Percentiles rank a stretch among this genome's conserved stretches.
These are phyloP conservation scores for Dothidotthia symphoricarpi DNA, from an alignment of 2,329 filamentous ascomycete species.

Conservation along the genomic window DNA sequence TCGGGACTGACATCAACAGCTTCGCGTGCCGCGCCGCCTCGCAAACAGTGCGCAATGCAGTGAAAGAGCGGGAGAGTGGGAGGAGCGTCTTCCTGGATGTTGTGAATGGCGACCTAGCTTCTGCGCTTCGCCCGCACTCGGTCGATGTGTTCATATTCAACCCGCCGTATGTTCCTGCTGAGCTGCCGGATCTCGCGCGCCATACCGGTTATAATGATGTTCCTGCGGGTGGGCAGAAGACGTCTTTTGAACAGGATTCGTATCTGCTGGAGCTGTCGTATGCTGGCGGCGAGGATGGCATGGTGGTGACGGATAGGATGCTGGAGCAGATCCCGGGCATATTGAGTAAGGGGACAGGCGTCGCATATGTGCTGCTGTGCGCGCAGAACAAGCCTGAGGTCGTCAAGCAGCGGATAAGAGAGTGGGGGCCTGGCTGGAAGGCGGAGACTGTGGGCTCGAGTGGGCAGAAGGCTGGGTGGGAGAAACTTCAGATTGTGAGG, in stretches of 20 bases:
- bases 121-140: conserved; percentile 56
- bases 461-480: conserved; percentile 88
- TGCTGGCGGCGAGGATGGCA: conserved; percentile 83
- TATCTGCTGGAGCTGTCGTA: conserved; percentile 83
- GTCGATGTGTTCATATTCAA: conserved; percentile 94
- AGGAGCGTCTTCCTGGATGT: conserved; percentile 60
- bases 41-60: conserved; percentile 62
- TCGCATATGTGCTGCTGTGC: conserved; percentile 87
- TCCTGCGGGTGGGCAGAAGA: conserved; percentile 21
- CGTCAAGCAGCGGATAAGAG: conserved; percentile 63
- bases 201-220: conserved; percentile 35
- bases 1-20: conserved; percentile 80
- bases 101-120: conserved; percentile 67
- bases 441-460: conserved; percentile 77
- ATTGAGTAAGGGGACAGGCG: conserved; percentile 63
- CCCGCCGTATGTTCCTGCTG: conserved; percentile 91
- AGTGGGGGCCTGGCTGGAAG: conserved; percentile 64
- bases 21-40: conserved; percentile 76
- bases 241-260: conserved; percentile 72
- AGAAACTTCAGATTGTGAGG: conserved; percentile 84
- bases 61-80: conserved; percentile 33
- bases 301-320: conserved; percentile 86
- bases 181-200: conserved; percentile 60
- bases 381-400: conserved; percentile 81
- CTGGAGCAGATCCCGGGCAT: conserved; percentile 66